A percentile compares a stretch with the other conserved stretches of the same genome.
Conservation (phyloP, 805 yeast species). For the Barnettozyma wickerhamii region DNA sequence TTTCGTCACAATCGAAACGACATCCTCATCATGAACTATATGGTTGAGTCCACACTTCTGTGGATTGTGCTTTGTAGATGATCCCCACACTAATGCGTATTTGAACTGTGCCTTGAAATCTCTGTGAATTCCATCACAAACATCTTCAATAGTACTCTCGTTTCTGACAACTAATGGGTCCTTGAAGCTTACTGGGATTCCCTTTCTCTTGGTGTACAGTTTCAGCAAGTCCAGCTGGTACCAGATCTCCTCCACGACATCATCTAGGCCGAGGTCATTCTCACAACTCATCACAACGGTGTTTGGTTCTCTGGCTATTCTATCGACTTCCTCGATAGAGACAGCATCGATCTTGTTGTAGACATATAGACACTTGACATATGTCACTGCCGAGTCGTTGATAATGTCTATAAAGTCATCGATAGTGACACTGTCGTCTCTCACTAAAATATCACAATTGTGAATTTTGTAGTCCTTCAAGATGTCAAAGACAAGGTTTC, state of each 20-base stretch:
- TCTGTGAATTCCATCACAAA: conserved; percentile 88
- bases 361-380: conserved; percentile 87
- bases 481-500: conserved; percentile 69
- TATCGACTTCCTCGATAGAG: conserved; percentile 87
- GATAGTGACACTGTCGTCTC: conserved; percentile 85
- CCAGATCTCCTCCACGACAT: conserved; percentile 92
- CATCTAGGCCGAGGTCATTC: conserved; percentile 78
- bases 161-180: conserved; percentile 91
- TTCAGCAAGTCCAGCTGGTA: conserved; percentile 74
- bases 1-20: conserved; percentile 84
- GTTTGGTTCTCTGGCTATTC: conserved; percentile 88
- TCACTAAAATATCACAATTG: conserved; percentile 86
- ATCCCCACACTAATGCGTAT: conserved; percentile 96
- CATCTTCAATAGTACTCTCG: conserved; percentile 74
- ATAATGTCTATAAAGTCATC: conserved; percentile 92
- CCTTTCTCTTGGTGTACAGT: conserved; percentile 85
- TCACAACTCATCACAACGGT: conserved; percentile 94
- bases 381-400: conserved; percentile 82
- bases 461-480: conserved; percentile 85
- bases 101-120: conserved; percentile 90
- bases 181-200: conserved; percentile 69
- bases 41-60: conserved; percentile 93
- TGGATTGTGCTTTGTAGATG: conserved; percentile 91
- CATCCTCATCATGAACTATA: conserved; percentile 87
- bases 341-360: conserved; percentile 96